Base-by-base conservation (phyloP, 164 flowering plant genomes). In the Annona squamosa region DNA sequence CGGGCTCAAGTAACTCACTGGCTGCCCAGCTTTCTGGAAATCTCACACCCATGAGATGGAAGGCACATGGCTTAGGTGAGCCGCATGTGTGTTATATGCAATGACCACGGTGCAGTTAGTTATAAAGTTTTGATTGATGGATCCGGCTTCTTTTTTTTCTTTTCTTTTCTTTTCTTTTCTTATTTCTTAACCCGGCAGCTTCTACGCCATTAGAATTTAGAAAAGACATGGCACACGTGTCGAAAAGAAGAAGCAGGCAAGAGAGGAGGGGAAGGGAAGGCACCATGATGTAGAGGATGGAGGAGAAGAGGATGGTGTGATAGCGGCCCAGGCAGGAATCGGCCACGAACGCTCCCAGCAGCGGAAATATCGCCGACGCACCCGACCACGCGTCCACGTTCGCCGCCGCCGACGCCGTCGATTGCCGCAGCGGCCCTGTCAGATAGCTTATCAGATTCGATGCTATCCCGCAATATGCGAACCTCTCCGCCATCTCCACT, bases 271-370 rank as follows among this genome's bases (percentile, higher is more conserved):
- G 10, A 56, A 12, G 68, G 37, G 44, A 3, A 18, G 48, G 1
- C 17, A 73, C 76, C 64, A 73, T 47, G 13, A 73, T 44, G 37
- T 73, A 73, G 52, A 73, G 70, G 48, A 73, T 12, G 68, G 65
- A 52, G 42, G 76, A 42, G 43, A 44, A 4, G 46, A 66, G 70
- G 61, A 73, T 67, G 71, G 69, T 73, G 0, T 43, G n/a, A 52
- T 67, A 44, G 45, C 59, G 66, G 4, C 71, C 76, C 7, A 61
- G 26, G 48, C 16, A 69, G 19, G 68, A 52, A 69, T 69, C 77
- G 2, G 72, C 72, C 4, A 74, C 59, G 47, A 69, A 62, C 2
- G 45, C 77, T 7, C 72, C 77, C 45, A 74, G 18, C 3, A 74
- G 41, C 7, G 72, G 72, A 6, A 74, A 68, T 37, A 74, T 3